phyloP scores from a whole-genome alignment of 176 grass and related monocot species.

The Rhynchospora breviuscula region DNA sequence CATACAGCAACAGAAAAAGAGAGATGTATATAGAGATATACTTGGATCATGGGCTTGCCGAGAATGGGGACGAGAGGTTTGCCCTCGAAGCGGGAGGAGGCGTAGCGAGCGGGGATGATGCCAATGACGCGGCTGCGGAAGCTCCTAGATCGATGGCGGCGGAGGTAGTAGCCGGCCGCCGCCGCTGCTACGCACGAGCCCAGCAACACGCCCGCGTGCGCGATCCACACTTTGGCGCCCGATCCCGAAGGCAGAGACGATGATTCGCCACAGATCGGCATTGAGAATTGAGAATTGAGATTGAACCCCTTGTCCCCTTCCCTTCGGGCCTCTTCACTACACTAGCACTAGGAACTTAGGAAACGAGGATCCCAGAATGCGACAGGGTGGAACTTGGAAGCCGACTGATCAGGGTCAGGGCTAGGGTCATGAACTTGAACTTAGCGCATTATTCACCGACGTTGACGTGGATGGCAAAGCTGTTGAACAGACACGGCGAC shows the following conservation, averaged over 20 bases:
- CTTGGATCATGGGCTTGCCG: conserved; percentile 90
- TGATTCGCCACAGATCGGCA: conserved; percentile 63
- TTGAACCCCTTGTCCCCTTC: too few species aligned
- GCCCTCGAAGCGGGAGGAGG: conserved; percentile 83
- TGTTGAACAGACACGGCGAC: too few species aligned
- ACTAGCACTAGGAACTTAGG: too few species aligned
- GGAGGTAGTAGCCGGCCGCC: conserved; percentile 33
- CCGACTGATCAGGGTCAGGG: too few species aligned
- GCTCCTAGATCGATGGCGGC: conserved; percentile 19
- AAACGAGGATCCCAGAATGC: too few species aligned
- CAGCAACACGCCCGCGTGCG: conserved; percentile 38
- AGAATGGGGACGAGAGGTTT: conserved; percentile 77
- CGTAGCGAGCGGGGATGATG: conserved; percentile 83
- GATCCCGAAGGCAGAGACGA: conserved; percentile 20
- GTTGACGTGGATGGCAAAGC: too few species aligned
- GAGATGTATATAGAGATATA: not conserved
- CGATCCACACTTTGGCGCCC: conserved; percentile 30
- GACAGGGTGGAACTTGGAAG: too few species aligned
- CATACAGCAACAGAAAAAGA: not conserved
- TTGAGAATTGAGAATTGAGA: conserved; percentile 15
- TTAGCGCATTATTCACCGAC: too few species aligned
- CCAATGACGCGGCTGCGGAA: conserved; percentile 66
- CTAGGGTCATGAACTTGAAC: too few species aligned
- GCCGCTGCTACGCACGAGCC: conserved; percentile 36
- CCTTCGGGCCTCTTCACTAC: too few species aligned